Percentiles rank a stretch among this genome's conserved stretches.
Evolutionary conservation across 108 stramenopile species (phyloP).

Genomic region (Discostella pseudostelligera): DNA sequence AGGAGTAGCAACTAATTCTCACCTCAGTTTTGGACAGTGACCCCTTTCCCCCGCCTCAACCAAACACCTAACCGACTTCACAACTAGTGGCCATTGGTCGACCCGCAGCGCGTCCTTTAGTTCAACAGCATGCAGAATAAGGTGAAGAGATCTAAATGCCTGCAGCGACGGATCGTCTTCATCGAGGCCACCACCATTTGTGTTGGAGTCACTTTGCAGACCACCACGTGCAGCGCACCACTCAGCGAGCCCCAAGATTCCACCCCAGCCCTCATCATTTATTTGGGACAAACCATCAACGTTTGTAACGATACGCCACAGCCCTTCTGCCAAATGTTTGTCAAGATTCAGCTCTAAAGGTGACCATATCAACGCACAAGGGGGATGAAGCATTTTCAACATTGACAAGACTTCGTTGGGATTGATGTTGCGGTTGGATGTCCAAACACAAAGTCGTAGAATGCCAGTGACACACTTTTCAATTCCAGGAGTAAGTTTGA

Average conservation of each 20-base stretch:
- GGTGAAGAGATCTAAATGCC: conserved; percentile 75
- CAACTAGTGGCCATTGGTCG: conserved; percentile 16
- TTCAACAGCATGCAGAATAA: conserved; percentile 69
- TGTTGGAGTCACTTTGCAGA: conserved; percentile 22
- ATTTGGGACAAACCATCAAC: conserved; percentile 63
- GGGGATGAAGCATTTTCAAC: conserved; percentile 50
- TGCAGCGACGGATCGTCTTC: conserved; percentile 82
- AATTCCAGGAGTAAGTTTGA: conserved; percentile 58
- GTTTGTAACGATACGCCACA: conserved; percentile 73
- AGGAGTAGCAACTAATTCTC: background rate
- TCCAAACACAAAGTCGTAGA: conserved; percentile 59
- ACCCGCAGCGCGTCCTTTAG: conserved; percentile 58
- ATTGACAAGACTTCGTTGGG: conserved; percentile 65
- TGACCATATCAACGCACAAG: conserved; percentile 36
- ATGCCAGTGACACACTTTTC: conserved; percentile 83
- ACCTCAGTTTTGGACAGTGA: conserved; percentile 64
- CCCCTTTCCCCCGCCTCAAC: conserved; percentile 65
- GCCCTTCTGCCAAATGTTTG: conserved; percentile 72
- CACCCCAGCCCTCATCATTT: conserved; percentile 66
- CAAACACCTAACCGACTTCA: conserved; percentile 52
- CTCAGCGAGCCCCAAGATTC: conserved; percentile 56
- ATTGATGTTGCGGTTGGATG: conserved; percentile 55
- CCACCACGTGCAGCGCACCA: conserved; percentile 73
- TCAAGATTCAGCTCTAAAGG: conserved; percentile 56
- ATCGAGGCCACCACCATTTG: conserved; percentile 44